phyloP scores from a whole-genome alignment of 2,329 filamentous ascomycete species.

The Pseudodiploospora longispora region DNA sequence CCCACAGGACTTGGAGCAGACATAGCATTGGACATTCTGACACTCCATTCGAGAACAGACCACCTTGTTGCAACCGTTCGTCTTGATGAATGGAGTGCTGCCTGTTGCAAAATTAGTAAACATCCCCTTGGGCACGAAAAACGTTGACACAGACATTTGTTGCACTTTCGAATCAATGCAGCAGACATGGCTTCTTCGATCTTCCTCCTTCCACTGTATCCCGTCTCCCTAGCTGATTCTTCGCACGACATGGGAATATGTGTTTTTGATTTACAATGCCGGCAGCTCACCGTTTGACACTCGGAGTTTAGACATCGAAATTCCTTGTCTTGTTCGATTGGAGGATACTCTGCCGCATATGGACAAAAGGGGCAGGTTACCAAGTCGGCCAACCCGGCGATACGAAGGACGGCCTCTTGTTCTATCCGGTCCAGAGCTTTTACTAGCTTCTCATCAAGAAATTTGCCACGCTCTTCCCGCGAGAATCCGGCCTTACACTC shows the following conservation, averaged over 20 bases:
- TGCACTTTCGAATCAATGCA: conserved; percentile 70
- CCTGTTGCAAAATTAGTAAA: conserved; percentile 29
- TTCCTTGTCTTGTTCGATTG: conserved; percentile 59
- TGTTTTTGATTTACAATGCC: conserved; percentile 58
- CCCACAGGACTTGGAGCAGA: conserved; percentile 56
- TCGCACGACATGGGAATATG: conserved; percentile 68
- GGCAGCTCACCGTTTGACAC: conserved; percentile 58
- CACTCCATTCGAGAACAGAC: conserved; percentile 52
- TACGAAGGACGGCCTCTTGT: conserved; percentile 59
- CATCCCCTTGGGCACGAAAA: conserved; percentile 8
- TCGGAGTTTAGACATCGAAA: conserved; percentile 62
- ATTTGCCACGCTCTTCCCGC: conserved; percentile 42
- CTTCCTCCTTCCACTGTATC: conserved; percentile 51
- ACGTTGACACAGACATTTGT: conserved; percentile 39
- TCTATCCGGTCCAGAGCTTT: conserved; percentile 62
- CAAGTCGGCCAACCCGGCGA: conserved; percentile 63
- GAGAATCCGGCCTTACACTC: conserved; percentile 58
- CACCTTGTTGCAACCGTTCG: conserved; percentile 78
- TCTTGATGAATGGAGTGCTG: conserved; percentile 70
- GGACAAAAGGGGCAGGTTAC: conserved; percentile 76
- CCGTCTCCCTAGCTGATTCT: conserved; percentile 53
- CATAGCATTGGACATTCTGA: conserved; percentile 53
- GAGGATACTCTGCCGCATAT: conserved; percentile 65
- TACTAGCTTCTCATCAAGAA: conserved; percentile 50
- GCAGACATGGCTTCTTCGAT: conserved; percentile 81